Evolutionary conservation across 1,284 basidiomycete species (phyloP), one percentile per base, ranked within the genome.

Genomic region (Pseudozyma sp.): DNA sequence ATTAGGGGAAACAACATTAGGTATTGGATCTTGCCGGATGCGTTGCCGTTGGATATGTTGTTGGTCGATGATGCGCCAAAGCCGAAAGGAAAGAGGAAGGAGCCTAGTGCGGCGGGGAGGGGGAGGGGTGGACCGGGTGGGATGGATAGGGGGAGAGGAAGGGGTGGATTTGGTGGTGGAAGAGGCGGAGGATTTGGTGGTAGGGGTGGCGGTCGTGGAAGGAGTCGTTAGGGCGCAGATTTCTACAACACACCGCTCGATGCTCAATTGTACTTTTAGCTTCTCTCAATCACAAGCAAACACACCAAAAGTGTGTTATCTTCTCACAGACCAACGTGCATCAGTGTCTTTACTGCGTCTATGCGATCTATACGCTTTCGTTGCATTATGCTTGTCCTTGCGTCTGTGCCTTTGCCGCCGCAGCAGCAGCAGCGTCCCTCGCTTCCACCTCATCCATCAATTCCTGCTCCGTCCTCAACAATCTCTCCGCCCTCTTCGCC

Each of bases 51-150:
- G 63, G 96, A 99, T 86, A 97, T 95, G 6, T 89, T 99, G 10
- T 89, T 99, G 7, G 95, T 99, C 21, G 96, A 99, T 85, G 97
- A 99, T 85, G 94, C 95, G 36, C 96, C 96, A 6, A 96, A 97
- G 86, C 94, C 96, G 16, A 97, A 97, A 85, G 85, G 85, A 16
- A 80, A 79, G 78, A 70, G 83, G 45, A 83, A 78, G 62, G 78
- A 82, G 12, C 47, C 47, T 34, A 71, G 52, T 16, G 61, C 34
- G 5, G 60, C 40, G 53, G 65, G 50, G 43, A 70, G 40, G 47
- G 72, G 44, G 38, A 69, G 59, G 21, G 70, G 63, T 43, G 79
- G 52, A 44, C 79, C n/a, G 18, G 50, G n/a, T 31, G 25, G 25
- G 39, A 76, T 56, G 75, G 74, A 52, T 18, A 59, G 78, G 43